Conservation (phyloP, 352 stramenopile species). For the Phytopythium mirpurense region DNA sequence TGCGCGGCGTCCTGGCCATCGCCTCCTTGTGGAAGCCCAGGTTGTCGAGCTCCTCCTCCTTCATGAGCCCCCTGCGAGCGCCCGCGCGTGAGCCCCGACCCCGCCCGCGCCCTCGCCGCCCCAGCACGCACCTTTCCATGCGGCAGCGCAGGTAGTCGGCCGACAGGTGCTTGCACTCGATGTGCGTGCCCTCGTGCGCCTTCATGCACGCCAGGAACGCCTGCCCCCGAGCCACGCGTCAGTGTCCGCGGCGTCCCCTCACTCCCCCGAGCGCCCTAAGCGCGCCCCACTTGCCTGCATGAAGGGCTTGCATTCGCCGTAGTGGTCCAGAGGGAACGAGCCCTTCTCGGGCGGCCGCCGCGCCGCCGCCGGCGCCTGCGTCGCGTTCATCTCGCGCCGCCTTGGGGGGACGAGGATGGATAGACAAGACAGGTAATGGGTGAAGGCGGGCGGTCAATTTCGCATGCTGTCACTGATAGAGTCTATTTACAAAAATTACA, state of each 20-base stretch:
- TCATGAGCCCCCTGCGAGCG: conserved; percentile 78
- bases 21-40: conserved; percentile 81
- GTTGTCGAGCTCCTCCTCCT: conserved; percentile 76
- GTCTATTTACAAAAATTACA: no score
- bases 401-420: no score
- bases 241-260: no score
- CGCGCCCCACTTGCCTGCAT: conserved; percentile 58
- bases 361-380: conserved; percentile 58
- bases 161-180: conserved; percentile 88
- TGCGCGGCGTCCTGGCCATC: conserved; percentile 61
- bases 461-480: no score
- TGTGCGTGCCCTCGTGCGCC: conserved; percentile 76
- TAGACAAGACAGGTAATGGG: no score
- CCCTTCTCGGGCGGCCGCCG: conserved; percentile 86
- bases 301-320: conserved; percentile 83
- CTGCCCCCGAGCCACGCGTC: conserved; percentile 19
- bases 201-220: conserved; percentile 84
- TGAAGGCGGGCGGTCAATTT: no score
- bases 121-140: conserved; percentile 88
- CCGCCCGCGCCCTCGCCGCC: no score
- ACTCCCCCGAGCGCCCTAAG: not conserved
- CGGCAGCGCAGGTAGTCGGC: conserved; percentile 85
- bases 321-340: conserved; percentile 89
- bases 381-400: conserved; percentile 62
- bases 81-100: no score